Base-by-base conservation (phyloP, 352 stramenopile genomes). In the Pythium insidiosum region DNA sequence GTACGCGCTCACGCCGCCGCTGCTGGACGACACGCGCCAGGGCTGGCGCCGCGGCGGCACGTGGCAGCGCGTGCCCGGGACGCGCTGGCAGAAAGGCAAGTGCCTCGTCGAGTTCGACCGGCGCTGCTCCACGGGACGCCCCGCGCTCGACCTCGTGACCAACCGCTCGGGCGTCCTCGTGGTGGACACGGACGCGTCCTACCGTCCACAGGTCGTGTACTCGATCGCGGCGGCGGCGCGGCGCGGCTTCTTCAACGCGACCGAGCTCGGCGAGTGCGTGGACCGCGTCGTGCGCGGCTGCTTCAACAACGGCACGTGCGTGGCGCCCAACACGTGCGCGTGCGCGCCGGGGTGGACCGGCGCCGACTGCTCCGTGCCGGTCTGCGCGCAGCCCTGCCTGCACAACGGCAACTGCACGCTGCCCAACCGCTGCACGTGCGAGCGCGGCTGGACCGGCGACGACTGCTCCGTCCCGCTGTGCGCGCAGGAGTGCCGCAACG, bases 241-340 rank as follows among this genome's bases (percentile, higher is more conserved):
- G 10, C 29, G 24, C 3, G 77, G 84, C 24, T 83, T 71, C 34
- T 88, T 73, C 73, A 84, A 87, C 21, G 30, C 55, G 4, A 68
- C 62, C 10, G 43, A 69, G 2, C 68, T 62, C 38, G 68, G 62
- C 4, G 56, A 68, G 19, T 99, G 95, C 62, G 71, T 98, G 2
- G 94, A 99, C 58, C 56, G 74, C 15, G 94, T 98, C 11, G 34
- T 96, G 9, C 73, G 80, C 39, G 95, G 95, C 5, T 99, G 95
- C 68, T 97, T 85, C 58, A 98, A 97, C 63, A 97, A 97, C 50
- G 89, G 91, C n/a, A 97, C 88, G 6, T 98, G 92, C 53, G 66
- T 92, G 2, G 86, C 79, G 4, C 90, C 91, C 2, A 63, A 83
- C 41, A 88, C 73, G 21, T 97, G 90, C 43, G 43, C 44, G 3